Evolutionary conservation across 441 rosid species (phyloP), one percentile per base, ranked within the genome.

Genomic region (Monsonia emarginata): DNA sequence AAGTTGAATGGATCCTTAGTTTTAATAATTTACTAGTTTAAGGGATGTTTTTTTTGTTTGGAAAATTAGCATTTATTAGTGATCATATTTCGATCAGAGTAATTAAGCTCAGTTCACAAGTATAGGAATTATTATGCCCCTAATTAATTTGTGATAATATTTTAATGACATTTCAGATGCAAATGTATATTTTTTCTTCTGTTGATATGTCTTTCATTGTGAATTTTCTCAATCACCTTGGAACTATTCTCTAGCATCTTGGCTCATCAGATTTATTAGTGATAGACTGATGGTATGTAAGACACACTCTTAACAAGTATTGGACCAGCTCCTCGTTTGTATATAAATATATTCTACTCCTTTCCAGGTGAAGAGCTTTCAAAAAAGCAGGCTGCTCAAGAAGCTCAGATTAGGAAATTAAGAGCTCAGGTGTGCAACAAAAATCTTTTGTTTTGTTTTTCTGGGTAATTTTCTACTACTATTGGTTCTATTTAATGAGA

Each of bases 351-450:
- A 62, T 72, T 71, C 42, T 24, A 64, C 57, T 70, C 26, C 56
- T 44, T 54, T 60, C 57, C 83, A 95, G 99, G 99, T 65, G 98
- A 95, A 81, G 97, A 95, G 76, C 99, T 95, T 80, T 95, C 99
- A 11, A 95, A 90, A 81, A 91, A 89, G 78, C 99, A 91, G 79
- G 98, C 98, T 73, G 82, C 91, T 74, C 98, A 91, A 81, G 99
- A 91, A 82, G 86, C 91, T 73, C 86, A 86, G 22, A 95, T 95
- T 65, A 82, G 98, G 84, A 95, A 95, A 85, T 78, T 95, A 76
- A 86, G 97, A 83, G 93, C 97, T 76, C 98, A 91, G 96, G 99
- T 95, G 75, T 68, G 59, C 46, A 34, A 31, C 48, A 56, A 32
- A 31, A 50, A 65, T 72, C 44, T 14, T 31, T 1, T 18, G 5